Evolutionary conservation across 2,329 filamentous ascomycete species (phyloP).

Genomic region (Pseudogymnoascus sp.): DNA sequence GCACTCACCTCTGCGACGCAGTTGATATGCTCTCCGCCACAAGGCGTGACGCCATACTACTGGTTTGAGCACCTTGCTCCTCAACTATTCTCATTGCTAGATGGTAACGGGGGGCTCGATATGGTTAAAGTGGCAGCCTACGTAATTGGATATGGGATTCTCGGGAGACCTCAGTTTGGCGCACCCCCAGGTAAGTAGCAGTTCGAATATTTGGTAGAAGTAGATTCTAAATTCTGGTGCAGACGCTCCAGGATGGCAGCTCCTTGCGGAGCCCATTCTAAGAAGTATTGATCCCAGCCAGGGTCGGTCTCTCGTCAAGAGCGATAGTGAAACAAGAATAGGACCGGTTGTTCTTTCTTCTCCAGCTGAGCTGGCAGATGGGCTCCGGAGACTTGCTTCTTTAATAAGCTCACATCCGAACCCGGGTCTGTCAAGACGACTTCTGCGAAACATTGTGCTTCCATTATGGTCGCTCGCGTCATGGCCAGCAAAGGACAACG

Average conservation of each 20-base stretch:
- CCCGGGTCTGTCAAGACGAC: conserved; percentile 52
- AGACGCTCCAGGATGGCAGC: conserved; percentile 52
- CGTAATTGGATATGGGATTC: conserved; percentile 56
- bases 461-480: conserved; percentile 56
- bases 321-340: conserved; percentile 30
- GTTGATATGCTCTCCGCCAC: conserved; percentile 52
- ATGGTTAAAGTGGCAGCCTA: conserved; percentile 51
- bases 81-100: conserved; percentile 53
- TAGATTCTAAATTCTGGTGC: conserved; percentile 11
- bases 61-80: conserved; percentile 55
- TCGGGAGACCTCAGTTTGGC: conserved; percentile 54
- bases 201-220: conserved; percentile 3
- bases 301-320: neutral
- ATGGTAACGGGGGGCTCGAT: conserved; percentile 49
- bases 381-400: conserved; percentile 46
- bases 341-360: conserved; percentile 38
- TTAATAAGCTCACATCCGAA: conserved; percentile 57
- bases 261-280: conserved; percentile 51
- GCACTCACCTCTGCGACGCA: conserved; percentile 55
- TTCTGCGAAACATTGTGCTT: conserved; percentile 49
- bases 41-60: conserved; percentile 35
- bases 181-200: conserved; percentile 43
- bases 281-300: conserved; percentile 37
- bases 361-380: conserved; percentile 38
- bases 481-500: conserved; percentile 33